phyloP scores from a whole-genome alignment of 192 early-diverging fungal genomes.

The Coemansia sp. region DNA sequence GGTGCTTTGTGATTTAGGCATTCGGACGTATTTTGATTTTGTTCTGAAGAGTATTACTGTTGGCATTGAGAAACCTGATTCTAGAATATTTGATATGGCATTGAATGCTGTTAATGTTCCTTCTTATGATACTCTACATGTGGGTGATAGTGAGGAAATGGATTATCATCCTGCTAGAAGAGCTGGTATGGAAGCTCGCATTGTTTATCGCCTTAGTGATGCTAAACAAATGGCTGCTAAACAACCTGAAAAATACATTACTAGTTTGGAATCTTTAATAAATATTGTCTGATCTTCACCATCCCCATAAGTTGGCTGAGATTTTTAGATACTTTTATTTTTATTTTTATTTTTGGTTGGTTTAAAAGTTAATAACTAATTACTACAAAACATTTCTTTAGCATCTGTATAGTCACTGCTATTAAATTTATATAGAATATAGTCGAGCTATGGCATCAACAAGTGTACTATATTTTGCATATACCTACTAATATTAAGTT shows the following conservation, averaged over 20 bases:
- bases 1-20: slow-evolving; percentile 29
- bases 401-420: not conserved
- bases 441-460: not conserved
- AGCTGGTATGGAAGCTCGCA: slow-evolving; percentile 39
- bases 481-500: not conserved
- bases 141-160: slow-evolving; percentile 59
- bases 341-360: not conserved
- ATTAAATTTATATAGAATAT: not conserved
- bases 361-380: not conserved
- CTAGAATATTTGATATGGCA: slow-evolving; percentile 57
- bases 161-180: slow-evolving; percentile 36
- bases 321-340: not conserved
- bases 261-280: slow-evolving; percentile 11
- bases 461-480: not conserved
- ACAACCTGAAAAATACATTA: slow-evolving; percentile 20
- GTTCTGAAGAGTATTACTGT: slow-evolving; percentile 55
- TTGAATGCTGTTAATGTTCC: slow-evolving; percentile 33
- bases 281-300: slow-evolving; percentile 6
- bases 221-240: not conserved
- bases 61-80: slow-evolving; percentile 60
- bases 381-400: too few relatives aligned
- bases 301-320: not conserved
- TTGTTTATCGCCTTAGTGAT: slow-evolving; percentile 20
- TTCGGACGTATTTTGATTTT: slow-evolving; percentile 61
- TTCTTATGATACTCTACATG: slow-evolving; percentile 57